phyloP scores from a whole-genome alignment of 768 basidiomycete genomes.

The Artomyces pyxidatus region DNA sequence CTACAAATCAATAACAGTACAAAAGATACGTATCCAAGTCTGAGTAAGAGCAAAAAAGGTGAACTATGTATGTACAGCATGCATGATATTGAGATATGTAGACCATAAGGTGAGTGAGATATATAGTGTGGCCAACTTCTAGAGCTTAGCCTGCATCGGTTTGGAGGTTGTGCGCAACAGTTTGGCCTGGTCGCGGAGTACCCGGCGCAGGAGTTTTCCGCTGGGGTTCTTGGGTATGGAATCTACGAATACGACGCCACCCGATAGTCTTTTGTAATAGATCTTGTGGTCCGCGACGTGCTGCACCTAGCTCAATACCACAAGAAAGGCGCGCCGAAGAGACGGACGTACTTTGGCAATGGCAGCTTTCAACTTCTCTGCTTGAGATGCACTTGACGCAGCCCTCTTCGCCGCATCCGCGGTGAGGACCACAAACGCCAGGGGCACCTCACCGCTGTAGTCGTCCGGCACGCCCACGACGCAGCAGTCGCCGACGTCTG shows the following conservation, averaged over 20 bases:
- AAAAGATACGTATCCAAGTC: too few relatives aligned
- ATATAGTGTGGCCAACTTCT: too few relatives aligned
- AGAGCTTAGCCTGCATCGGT: too few relatives aligned
- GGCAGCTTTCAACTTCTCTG: slow-evolving; percentile 7
- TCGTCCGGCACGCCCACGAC: slow-evolving; percentile 63
- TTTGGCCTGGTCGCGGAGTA: slow-evolving; percentile 20
- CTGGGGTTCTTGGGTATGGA: slow-evolving; percentile 25
- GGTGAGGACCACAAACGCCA: slow-evolving; percentile 57
- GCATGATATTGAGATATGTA: too few relatives aligned
- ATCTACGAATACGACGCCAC: slow-evolving; percentile 31
- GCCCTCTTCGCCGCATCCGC: slow-evolving; percentile 5
- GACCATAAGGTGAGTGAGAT: too few relatives aligned
- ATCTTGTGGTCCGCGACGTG: slow-evolving; percentile 24
- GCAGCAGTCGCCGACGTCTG: slow-evolving; percentile 52
- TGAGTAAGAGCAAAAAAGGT: too few relatives aligned
- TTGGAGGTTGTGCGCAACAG: too few relatives aligned
- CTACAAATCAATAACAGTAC: too few relatives aligned
- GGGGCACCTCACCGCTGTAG: slow-evolving; percentile 62
- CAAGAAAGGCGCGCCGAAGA: too few relatives aligned
- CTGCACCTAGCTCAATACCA: slow-evolving; percentile 10
- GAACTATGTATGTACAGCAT: too few relatives aligned
- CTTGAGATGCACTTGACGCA: background rate
- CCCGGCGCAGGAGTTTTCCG: slow-evolving; percentile 23
- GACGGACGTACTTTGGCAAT: slow-evolving; percentile 8
- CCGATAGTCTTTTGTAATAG: slow-evolving; percentile 30